Conservation (phyloP, 2,329 filamentous ascomycete species). For the Trichophyton mentagrophytes region DNA sequence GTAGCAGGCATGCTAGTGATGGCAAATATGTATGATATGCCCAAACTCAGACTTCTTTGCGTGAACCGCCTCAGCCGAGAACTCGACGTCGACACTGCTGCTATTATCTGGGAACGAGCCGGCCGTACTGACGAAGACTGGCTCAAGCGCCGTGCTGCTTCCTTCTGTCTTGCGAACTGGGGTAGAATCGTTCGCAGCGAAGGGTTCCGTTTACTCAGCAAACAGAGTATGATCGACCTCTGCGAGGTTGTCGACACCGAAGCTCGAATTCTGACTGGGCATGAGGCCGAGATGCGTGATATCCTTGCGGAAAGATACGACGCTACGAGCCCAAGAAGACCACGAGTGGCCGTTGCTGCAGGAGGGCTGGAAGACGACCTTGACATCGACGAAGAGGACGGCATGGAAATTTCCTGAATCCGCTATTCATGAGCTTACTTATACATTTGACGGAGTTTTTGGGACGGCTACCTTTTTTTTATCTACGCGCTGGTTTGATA, state of each 20-base stretch:
- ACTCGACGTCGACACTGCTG: slow-evolving; percentile 86
- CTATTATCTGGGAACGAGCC: slow-evolving; percentile 91
- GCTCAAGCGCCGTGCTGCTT: slow-evolving; percentile 76
- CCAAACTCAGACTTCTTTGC: slow-evolving; percentile 77
- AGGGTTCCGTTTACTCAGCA: slow-evolving; percentile 70
- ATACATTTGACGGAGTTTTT: slow-evolving; percentile 2
- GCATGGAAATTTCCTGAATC: slow-evolving; percentile 30
- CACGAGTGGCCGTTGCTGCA: slow-evolving; percentile 16
- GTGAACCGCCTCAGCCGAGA: slow-evolving; percentile 83
- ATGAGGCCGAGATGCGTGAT: slow-evolving; percentile 58
- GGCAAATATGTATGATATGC: slow-evolving; percentile 97
- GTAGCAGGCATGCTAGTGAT: slow-evolving; percentile 92
- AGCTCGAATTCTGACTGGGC: slow-evolving; percentile 76
- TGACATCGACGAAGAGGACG: slow-evolving; percentile 36
- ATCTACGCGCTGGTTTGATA: background rate
- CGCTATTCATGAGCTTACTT: background rate
- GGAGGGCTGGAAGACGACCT: slow-evolving; percentile 25
- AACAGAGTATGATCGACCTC: slow-evolving; percentile 70
- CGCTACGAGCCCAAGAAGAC: slow-evolving; percentile 19
- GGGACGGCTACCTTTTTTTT: background rate
- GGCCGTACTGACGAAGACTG: slow-evolving; percentile 83
- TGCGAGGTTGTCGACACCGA: slow-evolving; percentile 90
- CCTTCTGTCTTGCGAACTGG: slow-evolving; percentile 88
- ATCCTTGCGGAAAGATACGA: slow-evolving; percentile 6
- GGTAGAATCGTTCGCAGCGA: slow-evolving; percentile 81